Conservation (phyloP, 116 monocot species). For the Trichopus zeylanicus region DNA sequence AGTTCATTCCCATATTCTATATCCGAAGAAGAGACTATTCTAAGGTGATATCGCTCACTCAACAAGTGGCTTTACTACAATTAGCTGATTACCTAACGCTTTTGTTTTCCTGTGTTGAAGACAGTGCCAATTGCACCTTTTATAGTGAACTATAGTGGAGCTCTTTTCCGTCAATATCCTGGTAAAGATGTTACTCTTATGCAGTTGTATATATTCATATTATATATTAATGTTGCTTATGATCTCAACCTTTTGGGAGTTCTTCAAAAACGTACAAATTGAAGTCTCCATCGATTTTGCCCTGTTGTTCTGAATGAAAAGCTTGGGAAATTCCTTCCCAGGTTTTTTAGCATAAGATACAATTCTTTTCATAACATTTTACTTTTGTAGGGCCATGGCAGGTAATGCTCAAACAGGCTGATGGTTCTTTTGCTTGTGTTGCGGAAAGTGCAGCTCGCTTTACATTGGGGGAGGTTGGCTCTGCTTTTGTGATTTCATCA, state of each 20-base stretch:
- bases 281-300: too few relatives aligned
- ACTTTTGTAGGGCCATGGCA: constrained; percentile 87
- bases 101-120: constrained; percentile 35
- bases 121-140: constrained; percentile 91
- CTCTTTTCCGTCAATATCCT: constrained; percentile 93
- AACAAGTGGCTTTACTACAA: constrained; percentile 2
- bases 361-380: neutral
- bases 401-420: constrained; percentile 95
- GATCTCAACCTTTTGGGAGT: too few relatives aligned
- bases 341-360: neutral
- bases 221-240: too few relatives aligned
- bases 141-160: constrained; percentile 87
- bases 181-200: constrained; percentile 36
- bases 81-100: constrained; percentile 8
- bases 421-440: constrained; percentile 95
- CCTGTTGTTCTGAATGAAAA: neutral
- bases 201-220: too few relatives aligned
- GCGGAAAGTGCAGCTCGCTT: constrained; percentile 92
- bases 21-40: constrained; percentile 93
- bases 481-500: neutral
- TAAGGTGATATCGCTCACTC: constrained; percentile 49
- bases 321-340: neutral
- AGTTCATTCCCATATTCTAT: constrained; percentile 86
- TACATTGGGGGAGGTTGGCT: constrained; percentile 94
- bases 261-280: too few relatives aligned